A percentile compares a stretch with the other conserved stretches of the same genome.
These are phyloP conservation scores for Crassisporium funariophilum DNA, from an alignment of 768 basidiomycete species.

Conservation along the genomic window DNA sequence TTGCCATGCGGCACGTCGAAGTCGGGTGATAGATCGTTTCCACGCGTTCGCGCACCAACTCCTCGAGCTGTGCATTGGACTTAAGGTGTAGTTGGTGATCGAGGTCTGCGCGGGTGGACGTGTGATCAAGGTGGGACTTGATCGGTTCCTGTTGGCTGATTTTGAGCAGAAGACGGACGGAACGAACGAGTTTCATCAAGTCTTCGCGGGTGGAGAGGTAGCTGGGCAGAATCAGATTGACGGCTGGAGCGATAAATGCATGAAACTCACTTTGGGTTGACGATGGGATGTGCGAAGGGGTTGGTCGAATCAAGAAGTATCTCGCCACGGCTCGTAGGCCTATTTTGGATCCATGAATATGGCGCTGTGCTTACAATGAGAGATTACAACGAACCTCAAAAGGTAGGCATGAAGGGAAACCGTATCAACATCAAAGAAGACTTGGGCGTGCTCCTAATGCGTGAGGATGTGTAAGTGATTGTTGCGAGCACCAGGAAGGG, in stretches of 20 bases:
- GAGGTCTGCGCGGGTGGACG: conserved; percentile 33
- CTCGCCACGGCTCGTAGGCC: conserved; percentile 45
- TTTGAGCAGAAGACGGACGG: conserved; percentile 38
- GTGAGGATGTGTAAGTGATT: background rate
- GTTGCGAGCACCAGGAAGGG: background rate
- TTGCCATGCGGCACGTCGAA: conserved; percentile 49
- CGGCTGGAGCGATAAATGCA: background rate
- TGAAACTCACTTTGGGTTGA: conserved; percentile 44
- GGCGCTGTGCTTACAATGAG: background rate
- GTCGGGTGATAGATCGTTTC: conserved; percentile 54
- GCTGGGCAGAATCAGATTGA: conserved; percentile 21
- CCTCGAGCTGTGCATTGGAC: conserved; percentile 43
- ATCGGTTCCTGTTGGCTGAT: conserved; percentile 44
- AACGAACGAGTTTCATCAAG: conserved; percentile 43
- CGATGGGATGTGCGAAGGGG: conserved; percentile 45
- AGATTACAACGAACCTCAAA: conserved; percentile 33
- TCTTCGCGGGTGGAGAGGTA: conserved; percentile 46
- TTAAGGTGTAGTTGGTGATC: conserved; percentile 42
- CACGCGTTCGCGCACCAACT: conserved; percentile 41
- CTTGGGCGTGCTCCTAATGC: conserved; percentile 37
- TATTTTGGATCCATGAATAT: conserved; percentile 13
- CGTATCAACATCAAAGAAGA: conserved; percentile 38
- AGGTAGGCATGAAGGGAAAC: conserved; percentile 44
- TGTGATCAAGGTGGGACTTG: conserved; percentile 37
- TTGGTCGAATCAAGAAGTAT: conserved; percentile 41